Evolutionary conservation across 2,329 filamentous ascomycete genomes (phyloP), one percentile per base, ranked within the genome.

Genomic region (Amauroascus verrucosus): DNA sequence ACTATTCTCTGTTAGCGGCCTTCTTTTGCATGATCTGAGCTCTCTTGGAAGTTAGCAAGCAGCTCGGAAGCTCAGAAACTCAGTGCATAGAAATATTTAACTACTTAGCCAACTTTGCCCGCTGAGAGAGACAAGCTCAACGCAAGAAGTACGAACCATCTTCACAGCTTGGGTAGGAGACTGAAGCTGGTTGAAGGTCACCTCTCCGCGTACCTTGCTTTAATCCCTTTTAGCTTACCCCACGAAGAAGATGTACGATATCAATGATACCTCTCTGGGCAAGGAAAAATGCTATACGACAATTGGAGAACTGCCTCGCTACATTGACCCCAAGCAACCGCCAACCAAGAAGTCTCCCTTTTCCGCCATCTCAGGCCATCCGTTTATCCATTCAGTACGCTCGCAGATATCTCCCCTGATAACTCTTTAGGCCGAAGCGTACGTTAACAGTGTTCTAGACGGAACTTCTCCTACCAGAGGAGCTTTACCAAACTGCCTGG

Each of bases 331-430:
- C 5, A 77, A 79, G 54, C 84, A 88, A 62, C 77, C 80, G 28
- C 84, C 88, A 1, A 75, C 73, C 5, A 90, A 85, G 64, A 84
- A 81, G 62, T 83, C 86, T 61, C 90, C 88, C 2, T 95, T 91
- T 76, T 77, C 80, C 0, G 76, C 81, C 0, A 77, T 95, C 57
- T 67, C 79, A 22, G 71, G 75, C 1, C 81, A 86, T 49, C 75
- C 77, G 35, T 88, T 86, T 64, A 74, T 84, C 22, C 84, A 91
- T 64, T 85, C 81, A 62, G 84, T 83, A 65, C 52, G 64, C 56
- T 11, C 33, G 22, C n/a, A 33, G 18, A n/a, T n/a, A n/a, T n/a
- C 22, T 50, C 18, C 30, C 14, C 20, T 30, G 5, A 37, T 16
- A 6, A 20, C 45, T 28, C 37, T 35, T 22, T 9, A 44, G 30